Percentiles rank a stretch among this genome's conserved stretches.
Conservation (phyloP, 2,329 filamentous ascomycete genomes). For the Fusarium sulawesiense region DNA sequence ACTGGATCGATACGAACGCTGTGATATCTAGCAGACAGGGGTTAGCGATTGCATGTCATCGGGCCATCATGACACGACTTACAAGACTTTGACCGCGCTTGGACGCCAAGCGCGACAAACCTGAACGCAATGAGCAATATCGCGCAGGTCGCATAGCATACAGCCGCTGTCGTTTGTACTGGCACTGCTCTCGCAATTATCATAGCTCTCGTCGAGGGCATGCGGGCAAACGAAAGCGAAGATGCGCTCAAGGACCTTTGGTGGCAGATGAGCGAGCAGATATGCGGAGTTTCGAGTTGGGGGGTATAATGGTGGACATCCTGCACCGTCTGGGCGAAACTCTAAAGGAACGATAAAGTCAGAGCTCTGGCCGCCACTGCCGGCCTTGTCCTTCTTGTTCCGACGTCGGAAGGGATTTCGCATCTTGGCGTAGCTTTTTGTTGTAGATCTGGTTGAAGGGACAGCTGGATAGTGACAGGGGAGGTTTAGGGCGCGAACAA, state of each 20-base stretch:
- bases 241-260: slow-evolving; percentile 78
- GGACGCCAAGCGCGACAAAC: slow-evolving; percentile 78
- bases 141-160: slow-evolving; percentile 93
- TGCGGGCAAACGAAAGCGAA: slow-evolving; percentile 89
- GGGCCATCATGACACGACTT: slow-evolving; percentile 53
- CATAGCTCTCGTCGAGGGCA: slow-evolving; percentile 78
- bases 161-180: slow-evolving; percentile 75
- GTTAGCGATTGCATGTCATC: slow-evolving; percentile 24
- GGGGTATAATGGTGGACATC: slow-evolving; percentile 47
- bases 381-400: slow-evolving; percentile 52
- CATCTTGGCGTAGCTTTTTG: slow-evolving; percentile 46
- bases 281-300: slow-evolving; percentile 57
- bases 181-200: slow-evolving; percentile 83
- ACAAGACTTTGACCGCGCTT: slow-evolving; percentile 68
- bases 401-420: slow-evolving; percentile 54
- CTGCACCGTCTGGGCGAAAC: slow-evolving; percentile 44
- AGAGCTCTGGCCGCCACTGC: slow-evolving; percentile 39
- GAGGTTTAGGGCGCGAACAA: slow-evolving; percentile 2
- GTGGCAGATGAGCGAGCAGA: slow-evolving; percentile 68
- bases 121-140: slow-evolving; percentile 82
- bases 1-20: slow-evolving; percentile 94
- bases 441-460: slow-evolving; percentile 12
- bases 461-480: slow-evolving; percentile 13
- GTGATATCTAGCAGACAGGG: slow-evolving; percentile 70
- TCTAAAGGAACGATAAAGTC: slow-evolving; percentile 46